These are phyloP conservation scores for Zygosaccharomyces pseudorouxii DNA, from an alignment of 805 yeast species.

Conservation along the genomic window DNA sequence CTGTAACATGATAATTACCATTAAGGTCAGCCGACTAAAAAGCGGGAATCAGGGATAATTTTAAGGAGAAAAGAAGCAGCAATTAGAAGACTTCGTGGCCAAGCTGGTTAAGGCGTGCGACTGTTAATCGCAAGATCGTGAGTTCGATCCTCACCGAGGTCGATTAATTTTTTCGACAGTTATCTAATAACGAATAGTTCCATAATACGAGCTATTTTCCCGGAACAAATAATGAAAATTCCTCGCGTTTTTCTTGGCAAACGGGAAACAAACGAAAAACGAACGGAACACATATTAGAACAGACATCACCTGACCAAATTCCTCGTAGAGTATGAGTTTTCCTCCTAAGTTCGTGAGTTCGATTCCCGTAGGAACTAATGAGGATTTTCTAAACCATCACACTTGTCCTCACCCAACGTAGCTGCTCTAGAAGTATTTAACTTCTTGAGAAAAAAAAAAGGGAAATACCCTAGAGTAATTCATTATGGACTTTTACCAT, in stretches of 20 bases:
- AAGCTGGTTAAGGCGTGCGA: constrained; percentile 55
- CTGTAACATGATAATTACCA: too few relatives aligned
- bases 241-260: not conserved
- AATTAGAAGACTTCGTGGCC: constrained; percentile 41
- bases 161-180: too few relatives aligned
- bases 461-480: too few relatives aligned
- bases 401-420: not conserved
- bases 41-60: too few relatives aligned
- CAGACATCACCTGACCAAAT: not conserved
- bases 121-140: constrained; percentile 57
- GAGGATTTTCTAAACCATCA: not conserved
- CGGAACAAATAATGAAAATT: not conserved
- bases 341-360: not conserved
- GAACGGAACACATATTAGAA: not conserved
- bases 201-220: too few relatives aligned
- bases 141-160: constrained; percentile 54
- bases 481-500: not conserved
- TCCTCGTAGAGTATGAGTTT: not conserved
- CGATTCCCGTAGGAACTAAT: not conserved
- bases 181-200: too few relatives aligned
- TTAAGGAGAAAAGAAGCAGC: too few relatives aligned
- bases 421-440: not conserved
- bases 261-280: not conserved
- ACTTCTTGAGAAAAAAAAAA: too few relatives aligned
- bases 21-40: too few relatives aligned